Evolutionary conservation across 495 filamentous ascomycete species (phyloP).

Genomic region (Penicillium argentinense): DNA sequence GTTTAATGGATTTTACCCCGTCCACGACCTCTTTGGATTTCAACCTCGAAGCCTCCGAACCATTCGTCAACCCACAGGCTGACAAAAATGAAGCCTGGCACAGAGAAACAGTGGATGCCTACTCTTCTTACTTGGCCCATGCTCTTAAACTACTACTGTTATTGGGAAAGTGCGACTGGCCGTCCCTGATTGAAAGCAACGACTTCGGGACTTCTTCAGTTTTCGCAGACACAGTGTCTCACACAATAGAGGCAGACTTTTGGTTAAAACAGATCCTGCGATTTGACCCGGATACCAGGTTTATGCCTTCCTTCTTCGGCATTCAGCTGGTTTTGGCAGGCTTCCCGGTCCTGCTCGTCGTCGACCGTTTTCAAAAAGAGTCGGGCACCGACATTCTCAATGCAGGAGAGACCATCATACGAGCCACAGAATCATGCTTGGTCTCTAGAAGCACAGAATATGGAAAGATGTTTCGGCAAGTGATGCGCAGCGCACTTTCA

Average conservation of each 20-base stretch:
- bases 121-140: slow-evolving; percentile 82
- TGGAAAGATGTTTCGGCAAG: slow-evolving; percentile 79
- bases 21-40: slow-evolving; percentile 37
- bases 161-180: slow-evolving; percentile 87
- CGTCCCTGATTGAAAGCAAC: slow-evolving; percentile 80
- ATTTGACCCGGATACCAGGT: slow-evolving; percentile 78
- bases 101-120: slow-evolving; percentile 84
- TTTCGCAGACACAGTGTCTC: slow-evolving; percentile 76
- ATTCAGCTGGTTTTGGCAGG: slow-evolving; percentile 83
- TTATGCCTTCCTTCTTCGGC: slow-evolving; percentile 89
- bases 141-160: slow-evolving; percentile 79
- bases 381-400: slow-evolving; percentile 76
- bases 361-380: slow-evolving; percentile 78
- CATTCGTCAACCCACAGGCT: slow-evolving; percentile 17
- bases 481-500: slow-evolving; percentile 79
- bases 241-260: slow-evolving; percentile 76
- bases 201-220: slow-evolving; percentile 84
- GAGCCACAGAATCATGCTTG: slow-evolving; percentile 82
- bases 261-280: slow-evolving; percentile 82
- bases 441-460: slow-evolving; percentile 84
- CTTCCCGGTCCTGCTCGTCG: slow-evolving; percentile 76
- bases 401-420: slow-evolving; percentile 85
- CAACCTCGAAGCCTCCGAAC: slow-evolving; percentile 33
- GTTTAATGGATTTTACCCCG: slow-evolving; percentile 73
- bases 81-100: slow-evolving; percentile 50